Evolutionary conservation across 768 basidiomycete genomes (phyloP), one percentile per base, ranked within the genome.

Genomic region (Amanita pallidorosea): DNA sequence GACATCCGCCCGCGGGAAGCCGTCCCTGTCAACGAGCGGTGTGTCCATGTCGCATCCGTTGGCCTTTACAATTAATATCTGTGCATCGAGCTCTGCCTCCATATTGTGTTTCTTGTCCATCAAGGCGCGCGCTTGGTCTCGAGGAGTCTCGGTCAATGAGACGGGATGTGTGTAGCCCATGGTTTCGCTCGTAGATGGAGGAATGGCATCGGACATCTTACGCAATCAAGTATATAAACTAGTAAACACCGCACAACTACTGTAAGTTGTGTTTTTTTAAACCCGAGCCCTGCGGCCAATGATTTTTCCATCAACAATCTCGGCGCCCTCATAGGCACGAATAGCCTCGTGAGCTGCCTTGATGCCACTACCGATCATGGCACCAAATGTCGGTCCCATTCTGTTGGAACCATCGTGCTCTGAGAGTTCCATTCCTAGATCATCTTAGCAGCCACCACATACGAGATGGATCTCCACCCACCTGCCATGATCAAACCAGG

Each of bases 1-100:
- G 54, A 97, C 76, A 66, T 95, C 86, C 12, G 79, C 80, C 12
- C 91, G 76, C 1, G 94, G 94, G 65, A 90, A 97, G 6, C 95
- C 95, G 47, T 96, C 88, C 1, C 70, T 55, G 61, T 96, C 92
- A 43, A 96, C 77, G 31, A 97, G 77, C 0, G 88, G 81, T 0
- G 85, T 78, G 22, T 77, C 67, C 71, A 91, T 77, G 2, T 76
- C 81, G 29, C 75, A 75, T 37, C 74, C 67, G 58, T 89, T 85
- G 45, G 74, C 68, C 58, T 72, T 69, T 56, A 91, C 78, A 49
- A 89, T 73, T 38, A 76, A 67, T 34, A 76, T 65, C 47, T 88
- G 80, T 8, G 70, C 66, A 49, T 76, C 72, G 47, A 94, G 75
- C 57, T 89, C 81, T 27, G 71, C 70, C 63, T 94, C 87, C 57